Base-by-base conservation (phyloP, 148 eudicot genomes). In the Amaranthus hypochondriacus region DNA sequence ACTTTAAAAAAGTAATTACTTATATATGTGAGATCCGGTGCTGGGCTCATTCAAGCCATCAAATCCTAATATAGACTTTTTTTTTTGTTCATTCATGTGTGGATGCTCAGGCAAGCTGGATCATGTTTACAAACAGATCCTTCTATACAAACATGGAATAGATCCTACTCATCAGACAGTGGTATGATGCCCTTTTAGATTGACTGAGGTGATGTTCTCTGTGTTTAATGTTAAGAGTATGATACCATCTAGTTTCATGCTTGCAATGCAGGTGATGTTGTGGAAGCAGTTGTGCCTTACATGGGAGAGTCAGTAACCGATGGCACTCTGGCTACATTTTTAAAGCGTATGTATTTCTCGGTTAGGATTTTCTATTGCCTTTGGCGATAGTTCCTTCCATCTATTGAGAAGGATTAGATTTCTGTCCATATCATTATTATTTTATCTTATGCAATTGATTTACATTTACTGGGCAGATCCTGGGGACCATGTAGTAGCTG, bases 281-380 rank as follows among this genome's bases (percentile, higher is more conserved):
- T 91, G 63, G 98, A 91, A 69, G 98, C 95, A 60, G 97, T 93
- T 77, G 98, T 93, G 57, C 98, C 98, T 7, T 86, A 70, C 77
- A 93, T 93, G 98, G 98, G 98, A 67, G 98, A 93, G 85, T 93
- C 98, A 39, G 87, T 93, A 71, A 88, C 82, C 68, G 98, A 93
- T 88, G 98, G 98, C 76, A 93, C 97, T 60, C 68, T 93, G 50
- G 98, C 98, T 4, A 81, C 85, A 12, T 93, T 93, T 72, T 78
- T 93, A 84, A 93, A 91, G 78, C 88, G 98, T 93, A 88, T 15
- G 96, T 73, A 76, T 50, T 46, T 70, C 48, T 67, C 42, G 68
- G 55, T 42, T 67, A 66, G 18, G 5, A 68, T 65, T 62, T 46
- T 54, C 4, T 49, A 43, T 62, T 4, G 5, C 3, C 10, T 11